Evolutionary conservation across 2,329 filamentous ascomycete genomes (phyloP).

Genomic region (Xylariaceae sp.): DNA sequence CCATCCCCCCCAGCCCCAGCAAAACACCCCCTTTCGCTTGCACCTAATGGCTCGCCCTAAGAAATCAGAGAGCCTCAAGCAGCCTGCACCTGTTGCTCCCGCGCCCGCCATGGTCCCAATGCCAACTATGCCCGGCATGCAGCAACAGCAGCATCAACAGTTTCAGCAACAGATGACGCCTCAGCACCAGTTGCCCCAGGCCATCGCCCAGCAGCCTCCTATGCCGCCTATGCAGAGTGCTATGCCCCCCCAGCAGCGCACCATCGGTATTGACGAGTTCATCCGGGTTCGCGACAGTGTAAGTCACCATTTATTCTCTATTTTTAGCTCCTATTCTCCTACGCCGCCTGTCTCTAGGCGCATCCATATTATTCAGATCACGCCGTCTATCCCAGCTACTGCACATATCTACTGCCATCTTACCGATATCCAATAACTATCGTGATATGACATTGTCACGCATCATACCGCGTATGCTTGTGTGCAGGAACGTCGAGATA

Average conservation of each 20-base stretch:
- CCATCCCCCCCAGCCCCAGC: constrained; percentile 6
- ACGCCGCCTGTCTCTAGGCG: too few relatives aligned
- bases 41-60: constrained; percentile 49
- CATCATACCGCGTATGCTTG: not conserved
- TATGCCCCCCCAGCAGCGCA: constrained; percentile 33
- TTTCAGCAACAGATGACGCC: constrained; percentile 29
- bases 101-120: constrained; percentile 50
- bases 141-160: constrained; percentile 33
- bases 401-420: not conserved
- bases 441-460: constrained; percentile 1
- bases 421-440: not conserved
- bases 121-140: constrained; percentile 34
- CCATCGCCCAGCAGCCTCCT: constrained; percentile 31
- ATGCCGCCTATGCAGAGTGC: constrained; percentile 26
- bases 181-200: constrained; percentile 33
- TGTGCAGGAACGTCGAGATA: too few relatives aligned
- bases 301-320: constrained; percentile 51
- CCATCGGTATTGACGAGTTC: constrained; percentile 76
- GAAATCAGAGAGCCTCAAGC: constrained; percentile 48
- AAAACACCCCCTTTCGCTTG: constrained; percentile 4
- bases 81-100: constrained; percentile 45
- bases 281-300: constrained; percentile 82
- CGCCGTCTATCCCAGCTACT: too few relatives aligned
- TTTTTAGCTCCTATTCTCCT: not conserved
- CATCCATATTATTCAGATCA: too few relatives aligned